Conservation (phyloP, 805 yeast species). For the Sungouiozyma ichnusensis region DNA sequence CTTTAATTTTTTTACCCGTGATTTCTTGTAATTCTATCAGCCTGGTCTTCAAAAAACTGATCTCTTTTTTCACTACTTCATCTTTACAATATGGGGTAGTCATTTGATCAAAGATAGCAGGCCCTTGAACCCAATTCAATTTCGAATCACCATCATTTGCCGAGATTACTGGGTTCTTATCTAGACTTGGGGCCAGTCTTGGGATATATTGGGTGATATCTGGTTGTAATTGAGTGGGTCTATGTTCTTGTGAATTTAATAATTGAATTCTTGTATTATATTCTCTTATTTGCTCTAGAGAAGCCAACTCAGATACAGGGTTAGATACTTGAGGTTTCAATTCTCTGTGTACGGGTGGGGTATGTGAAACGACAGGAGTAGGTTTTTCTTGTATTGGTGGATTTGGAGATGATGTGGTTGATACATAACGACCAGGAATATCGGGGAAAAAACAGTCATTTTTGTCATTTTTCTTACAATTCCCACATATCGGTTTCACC, state of each 20-base stretch:
- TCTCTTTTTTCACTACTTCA: conserved; percentile 20
- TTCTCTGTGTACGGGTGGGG: conserved; percentile 3
- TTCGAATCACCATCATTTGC: conserved; percentile 12
- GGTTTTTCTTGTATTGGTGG: background rate
- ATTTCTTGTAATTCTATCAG: conserved; percentile 22
- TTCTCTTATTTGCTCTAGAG: conserved; percentile 24
- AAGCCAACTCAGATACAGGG: conserved; percentile 17
- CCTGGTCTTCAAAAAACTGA: conserved; percentile 20
- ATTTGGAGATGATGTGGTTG: conserved; percentile 9
- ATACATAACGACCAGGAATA: conserved; percentile 20
- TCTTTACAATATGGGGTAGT: conserved; percentile 17
- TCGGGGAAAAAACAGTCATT: conserved; percentile 25
- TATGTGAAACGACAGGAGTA: conserved; percentile 1
- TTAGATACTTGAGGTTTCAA: conserved; percentile 2
- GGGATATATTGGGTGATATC: conserved; percentile 20
- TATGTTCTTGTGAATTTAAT: conserved; percentile 12
- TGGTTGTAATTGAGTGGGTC: conserved; percentile 8
- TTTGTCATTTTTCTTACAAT: conserved; percentile 25
- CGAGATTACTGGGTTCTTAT: conserved; percentile 16
- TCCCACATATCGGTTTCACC: conserved; percentile 33
- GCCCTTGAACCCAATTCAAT: conserved; percentile 25
- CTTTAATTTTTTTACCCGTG: conserved; percentile 18
- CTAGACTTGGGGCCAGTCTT: conserved; percentile 15
- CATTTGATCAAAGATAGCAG: conserved; percentile 22
- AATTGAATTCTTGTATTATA: conserved; percentile 22